Conservation (phyloP, 2,329 filamentous ascomycete species). For the Phoma sp. region DNA sequence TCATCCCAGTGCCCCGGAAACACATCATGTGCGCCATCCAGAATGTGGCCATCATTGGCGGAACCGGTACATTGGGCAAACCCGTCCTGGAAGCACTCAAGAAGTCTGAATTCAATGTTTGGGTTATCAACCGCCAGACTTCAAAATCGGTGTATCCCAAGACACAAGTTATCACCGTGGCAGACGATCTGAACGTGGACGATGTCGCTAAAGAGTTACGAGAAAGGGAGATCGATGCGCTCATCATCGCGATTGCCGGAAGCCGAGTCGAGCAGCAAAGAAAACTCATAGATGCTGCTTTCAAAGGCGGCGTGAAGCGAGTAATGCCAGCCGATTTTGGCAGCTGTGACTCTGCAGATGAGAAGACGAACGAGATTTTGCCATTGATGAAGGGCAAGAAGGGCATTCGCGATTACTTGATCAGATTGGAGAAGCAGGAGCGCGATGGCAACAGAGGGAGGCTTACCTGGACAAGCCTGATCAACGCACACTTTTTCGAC, state of each 20-base stretch:
- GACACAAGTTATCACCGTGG: conserved; percentile 52
- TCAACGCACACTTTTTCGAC: conserved; percentile 69
- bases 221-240: conserved; percentile 55
- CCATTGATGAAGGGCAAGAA: conserved; percentile 63
- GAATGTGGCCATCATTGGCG: conserved; percentile 53
- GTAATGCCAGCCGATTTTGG: conserved; percentile 70
- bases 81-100: conserved; percentile 44
- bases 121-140: conserved; percentile 43
- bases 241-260: conserved; percentile 60
- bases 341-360: conserved; percentile 53
- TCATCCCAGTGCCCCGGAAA: not conserved
- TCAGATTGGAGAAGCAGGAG: conserved; percentile 57
- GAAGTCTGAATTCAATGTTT: conserved; percentile 40
- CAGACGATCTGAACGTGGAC: conserved; percentile 47
- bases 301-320: conserved; percentile 64
- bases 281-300: conserved; percentile 64
- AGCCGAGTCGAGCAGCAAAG: conserved; percentile 57
- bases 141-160: conserved; percentile 51
- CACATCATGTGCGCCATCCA: conserved; percentile 29
- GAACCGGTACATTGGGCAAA: conserved; percentile 46
- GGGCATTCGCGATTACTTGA: conserved; percentile 49
- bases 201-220: conserved; percentile 49
- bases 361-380: conserved; percentile 52
- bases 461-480: conserved; percentile 68
- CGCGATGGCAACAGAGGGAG: conserved; percentile 37